These are phyloP conservation scores for Candolleomyces aberdarensis DNA, from an alignment of 768 basidiomycete species.

Conservation along the genomic window DNA sequence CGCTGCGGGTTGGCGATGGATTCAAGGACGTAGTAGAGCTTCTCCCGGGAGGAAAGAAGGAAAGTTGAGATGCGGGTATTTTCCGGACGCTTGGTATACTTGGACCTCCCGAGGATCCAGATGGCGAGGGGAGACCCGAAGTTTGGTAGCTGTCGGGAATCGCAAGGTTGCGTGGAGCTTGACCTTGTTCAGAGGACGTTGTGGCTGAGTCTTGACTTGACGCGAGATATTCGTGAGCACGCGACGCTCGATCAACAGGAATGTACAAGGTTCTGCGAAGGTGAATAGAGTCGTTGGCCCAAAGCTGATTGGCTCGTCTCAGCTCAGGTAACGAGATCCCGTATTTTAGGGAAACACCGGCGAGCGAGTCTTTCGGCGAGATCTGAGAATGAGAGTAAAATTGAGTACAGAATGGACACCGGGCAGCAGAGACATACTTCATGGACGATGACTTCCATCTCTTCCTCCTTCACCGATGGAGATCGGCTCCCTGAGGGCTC, in stretches of 20 bases:
- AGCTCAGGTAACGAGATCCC: constrained; percentile 81
- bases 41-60: constrained; percentile 51
- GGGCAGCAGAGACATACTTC: constrained; percentile 36
- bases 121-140: background rate
- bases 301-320: constrained; percentile 86
- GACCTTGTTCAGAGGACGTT: constrained; percentile 5
- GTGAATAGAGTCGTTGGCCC: constrained; percentile 91
- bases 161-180: background rate
- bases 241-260: constrained; percentile 60
- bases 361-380: constrained; percentile 69
- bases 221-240: constrained; percentile 34
- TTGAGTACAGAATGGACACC: background rate
- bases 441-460: constrained; percentile 59
- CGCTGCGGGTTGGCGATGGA: constrained; percentile 9
- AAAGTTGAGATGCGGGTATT: constrained; percentile 48
- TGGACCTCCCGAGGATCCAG: constrained; percentile 12
- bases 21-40: constrained; percentile 11
- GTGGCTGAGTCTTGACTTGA: constrained; percentile 16
- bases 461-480: constrained; percentile 22
- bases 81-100: constrained; percentile 34
- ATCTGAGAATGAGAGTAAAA: constrained; percentile 43
- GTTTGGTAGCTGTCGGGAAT: background rate
- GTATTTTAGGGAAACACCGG: constrained; percentile 87
- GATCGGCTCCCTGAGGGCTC: constrained; percentile 14
- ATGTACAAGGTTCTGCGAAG: constrained; percentile 80